Percentiles rank a stretch among this genome's conserved stretches.
Conservation (phyloP, 2,329 filamentous ascomycete genomes). For the Remersonia thermophila region DNA sequence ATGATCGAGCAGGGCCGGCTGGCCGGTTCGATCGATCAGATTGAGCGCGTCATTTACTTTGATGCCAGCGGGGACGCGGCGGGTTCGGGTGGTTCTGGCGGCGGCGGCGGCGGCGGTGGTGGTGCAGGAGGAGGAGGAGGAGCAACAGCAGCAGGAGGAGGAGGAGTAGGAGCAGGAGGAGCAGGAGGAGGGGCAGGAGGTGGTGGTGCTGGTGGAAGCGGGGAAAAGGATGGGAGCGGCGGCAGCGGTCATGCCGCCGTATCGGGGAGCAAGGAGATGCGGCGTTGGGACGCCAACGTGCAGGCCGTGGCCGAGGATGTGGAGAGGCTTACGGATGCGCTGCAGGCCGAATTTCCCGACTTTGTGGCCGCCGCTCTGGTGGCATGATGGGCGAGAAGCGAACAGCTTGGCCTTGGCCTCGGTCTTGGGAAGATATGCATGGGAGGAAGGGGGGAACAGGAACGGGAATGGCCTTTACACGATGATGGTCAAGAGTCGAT, state of each 20-base stretch:
- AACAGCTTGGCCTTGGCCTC: too few species aligned
- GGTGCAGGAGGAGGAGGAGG: too few species aligned
- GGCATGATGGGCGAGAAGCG: slow-evolving; percentile 4
- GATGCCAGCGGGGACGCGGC: slow-evolving; percentile 51
- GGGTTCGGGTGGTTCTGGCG: too few species aligned
- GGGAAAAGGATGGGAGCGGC: slow-evolving; percentile 34
- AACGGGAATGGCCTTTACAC: too few species aligned
- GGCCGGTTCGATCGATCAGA: slow-evolving; percentile 84
- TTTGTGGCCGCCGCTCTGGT: slow-evolving; percentile 15
- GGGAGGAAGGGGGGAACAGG: too few species aligned
- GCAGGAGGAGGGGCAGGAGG: too few species aligned
- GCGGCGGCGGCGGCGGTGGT: too few species aligned
- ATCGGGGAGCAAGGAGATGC: slow-evolving; percentile 56
- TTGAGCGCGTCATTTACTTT: slow-evolving; percentile 79
- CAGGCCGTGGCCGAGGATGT: slow-evolving; percentile 69
- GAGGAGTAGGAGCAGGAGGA: too few species aligned
- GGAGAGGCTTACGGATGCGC: slow-evolving; percentile 18
- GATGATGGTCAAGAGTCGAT: too few species aligned
- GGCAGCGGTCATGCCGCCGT: slow-evolving; percentile 49
- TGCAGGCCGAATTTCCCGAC: slow-evolving; percentile 60
- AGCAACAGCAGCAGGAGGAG: too few species aligned
- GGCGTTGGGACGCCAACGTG: slow-evolving; percentile 82
- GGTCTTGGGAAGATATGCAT: neutral
- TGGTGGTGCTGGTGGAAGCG: slow-evolving; percentile 27
- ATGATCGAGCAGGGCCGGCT: slow-evolving; percentile 95